These are phyloP conservation scores for Scytalidium lignicola DNA, from an alignment of 2,329 filamentous ascomycete species.

Conservation along the genomic window DNA sequence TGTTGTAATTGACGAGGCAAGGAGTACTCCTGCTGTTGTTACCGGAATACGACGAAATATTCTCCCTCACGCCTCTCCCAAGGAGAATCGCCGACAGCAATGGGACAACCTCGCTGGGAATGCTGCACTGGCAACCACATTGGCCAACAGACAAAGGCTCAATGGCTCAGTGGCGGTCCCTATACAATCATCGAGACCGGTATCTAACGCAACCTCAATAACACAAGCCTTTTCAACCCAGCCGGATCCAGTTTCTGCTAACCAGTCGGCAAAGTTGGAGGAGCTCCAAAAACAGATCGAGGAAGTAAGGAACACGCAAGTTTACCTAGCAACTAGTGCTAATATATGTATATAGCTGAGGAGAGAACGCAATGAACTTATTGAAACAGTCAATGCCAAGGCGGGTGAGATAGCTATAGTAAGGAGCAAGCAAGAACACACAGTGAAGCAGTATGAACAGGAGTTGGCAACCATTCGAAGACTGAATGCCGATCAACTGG, in stretches of 20 bases:
- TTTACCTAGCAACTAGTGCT: background rate
- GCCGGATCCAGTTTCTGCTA: background rate
- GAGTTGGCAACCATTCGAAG: slow-evolving; percentile 58
- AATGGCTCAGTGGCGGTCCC: background rate
- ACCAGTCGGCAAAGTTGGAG: slow-evolving; percentile 5
- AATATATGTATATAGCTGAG: slow-evolving; percentile 26
- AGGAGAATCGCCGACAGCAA: background rate
- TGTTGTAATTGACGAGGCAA: slow-evolving; percentile 39
- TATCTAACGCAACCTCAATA: background rate
- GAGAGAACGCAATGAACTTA: slow-evolving; percentile 49
- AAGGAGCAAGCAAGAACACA: slow-evolving; percentile 62
- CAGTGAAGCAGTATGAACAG: slow-evolving; percentile 55
- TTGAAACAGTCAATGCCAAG: slow-evolving; percentile 55
- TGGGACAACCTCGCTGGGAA: background rate
- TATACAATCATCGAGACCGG: background rate
- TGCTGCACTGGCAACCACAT: slow-evolving; percentile 1
- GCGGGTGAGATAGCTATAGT: slow-evolving; percentile 70
- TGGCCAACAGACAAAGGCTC: slow-evolving; percentile 10
- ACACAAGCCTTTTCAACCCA: background rate
- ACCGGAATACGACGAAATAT: slow-evolving; percentile 11
- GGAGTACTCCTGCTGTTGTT: slow-evolving; percentile 16
- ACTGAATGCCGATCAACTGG: slow-evolving; percentile 57
- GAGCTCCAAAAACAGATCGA: slow-evolving; percentile 19
- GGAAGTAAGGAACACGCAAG: slow-evolving; percentile 13
- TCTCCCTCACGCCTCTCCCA: background rate